phyloP scores from a whole-genome alignment of 768 basidiomycete species.

The Amanita subjunquillea region DNA sequence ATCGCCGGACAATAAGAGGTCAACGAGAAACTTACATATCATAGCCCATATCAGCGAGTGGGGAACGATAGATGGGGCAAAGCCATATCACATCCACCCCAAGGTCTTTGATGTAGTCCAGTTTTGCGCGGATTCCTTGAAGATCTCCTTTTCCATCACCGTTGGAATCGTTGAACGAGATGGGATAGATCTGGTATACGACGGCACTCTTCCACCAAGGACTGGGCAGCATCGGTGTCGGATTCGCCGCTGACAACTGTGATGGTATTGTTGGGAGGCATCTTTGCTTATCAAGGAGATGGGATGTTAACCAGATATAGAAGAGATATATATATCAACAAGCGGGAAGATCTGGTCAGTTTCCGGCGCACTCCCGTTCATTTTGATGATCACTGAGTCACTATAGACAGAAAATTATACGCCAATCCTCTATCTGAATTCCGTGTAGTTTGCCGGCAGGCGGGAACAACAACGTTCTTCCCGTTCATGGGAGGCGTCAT shows the following conservation, averaged over 20 bases:
- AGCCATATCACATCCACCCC: constrained; percentile 66
- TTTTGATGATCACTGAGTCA: too few species aligned
- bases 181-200: constrained; percentile 64
- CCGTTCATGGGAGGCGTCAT: too few species aligned
- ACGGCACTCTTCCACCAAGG: constrained; percentile 51
- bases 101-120: constrained; percentile 60
- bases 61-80: constrained; percentile 60
- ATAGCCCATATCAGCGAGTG: constrained; percentile 66
- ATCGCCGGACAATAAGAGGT: not conserved
- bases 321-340: not conserved
- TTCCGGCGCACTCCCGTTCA: not conserved
- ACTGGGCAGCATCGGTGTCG: not conserved
- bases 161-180: constrained; percentile 64
- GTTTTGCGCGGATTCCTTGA: constrained; percentile 49
- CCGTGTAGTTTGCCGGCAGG: not conserved
- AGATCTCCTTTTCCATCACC: constrained; percentile 65
- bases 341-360: not conserved
- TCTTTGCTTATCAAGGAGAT: not conserved
- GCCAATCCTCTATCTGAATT: too few species aligned
- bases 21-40: constrained; percentile 34
- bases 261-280: not conserved
- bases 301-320: not conserved
- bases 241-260: not conserved
- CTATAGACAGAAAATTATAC: too few species aligned
- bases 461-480: not conserved